Evolutionary conservation across 192 early-diverging fungal species (phyloP), one percentile per base, ranked within the genome.

Genomic region (Umbelopsis sp.): DNA sequence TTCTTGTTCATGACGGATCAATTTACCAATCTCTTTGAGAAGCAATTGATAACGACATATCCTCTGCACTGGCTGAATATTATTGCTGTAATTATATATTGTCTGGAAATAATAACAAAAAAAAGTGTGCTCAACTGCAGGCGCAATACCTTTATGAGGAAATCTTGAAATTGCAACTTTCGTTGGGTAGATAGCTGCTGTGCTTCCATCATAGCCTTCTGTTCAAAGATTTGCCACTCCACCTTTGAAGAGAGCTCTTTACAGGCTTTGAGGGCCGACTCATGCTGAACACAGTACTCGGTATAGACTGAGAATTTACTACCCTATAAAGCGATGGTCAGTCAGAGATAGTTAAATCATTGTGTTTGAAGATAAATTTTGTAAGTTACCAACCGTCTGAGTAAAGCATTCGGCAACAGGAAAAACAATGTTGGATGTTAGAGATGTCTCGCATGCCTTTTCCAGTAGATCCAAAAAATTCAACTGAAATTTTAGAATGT

Each of bases 41-140:
- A 98, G 80, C 12, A 98, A 79, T 17, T 94, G 95, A 80, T 98
- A 98, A 36, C 93, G 93, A 78, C 94, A 95, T 31, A 97, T 89
- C 12, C 96, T 81, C 79, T 98, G 96, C 1, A 98, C 88, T 10
- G 96, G 96, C 74, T 95, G 68, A 25, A 20, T 20, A n/a, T 56
- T 25, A 44, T 14, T n/a, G 5, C 14, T 34, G 17, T 4, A 34
- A 32, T 4, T 32, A 62, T 12, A 14, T 62, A 32, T 7, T 34
- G 26, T 20, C 16, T 29, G 4, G n/a, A n/a, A n/a, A 12, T 5
- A 8, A 12, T 10, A 59, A 8, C 25, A 14, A 16, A 34, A 9
- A 31, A 6, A 11, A 32, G 12, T 1, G 31, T 34, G 32, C 10
- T 9, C 16, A 10, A 32, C 31, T 32, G 32, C 24, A n/a, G 56